Percentiles rank a stretch among this genome's conserved stretches.
Evolutionary conservation across 2,329 filamentous ascomycete species (phyloP).

Genomic region (Paracamarosporium sp.): DNA sequence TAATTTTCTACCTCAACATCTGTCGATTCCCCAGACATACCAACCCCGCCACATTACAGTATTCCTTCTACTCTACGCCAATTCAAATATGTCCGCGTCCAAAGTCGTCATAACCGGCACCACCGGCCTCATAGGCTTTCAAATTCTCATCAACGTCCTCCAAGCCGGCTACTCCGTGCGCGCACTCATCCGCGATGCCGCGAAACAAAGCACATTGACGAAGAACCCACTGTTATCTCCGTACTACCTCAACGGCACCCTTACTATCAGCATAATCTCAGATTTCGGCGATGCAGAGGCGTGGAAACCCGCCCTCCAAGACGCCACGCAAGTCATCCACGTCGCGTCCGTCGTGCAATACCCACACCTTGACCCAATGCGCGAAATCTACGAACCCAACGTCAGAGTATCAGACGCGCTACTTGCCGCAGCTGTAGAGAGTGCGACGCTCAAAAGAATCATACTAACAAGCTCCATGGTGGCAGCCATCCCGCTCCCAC

Average conservation of each 20-base stretch:
- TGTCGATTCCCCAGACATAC: no score
- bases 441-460: not conserved
- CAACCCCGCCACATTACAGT: no score
- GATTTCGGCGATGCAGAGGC: not conserved
- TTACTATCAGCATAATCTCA: not conserved
- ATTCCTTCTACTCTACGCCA: no score
- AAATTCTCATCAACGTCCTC: not conserved
- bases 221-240: not conserved
- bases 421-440: not conserved
- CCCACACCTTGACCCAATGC: not conserved
- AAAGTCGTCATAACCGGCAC: not conserved
- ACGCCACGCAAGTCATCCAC: conserved; percentile 1
- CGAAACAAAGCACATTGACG: not conserved
- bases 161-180: not conserved
- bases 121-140: not conserved
- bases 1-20: no score
- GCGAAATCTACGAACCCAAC: conserved; percentile 4
- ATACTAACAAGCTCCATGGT: not conserved
- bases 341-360: not conserved
- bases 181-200: not conserved
- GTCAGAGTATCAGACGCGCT: not conserved
- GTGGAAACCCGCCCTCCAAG: not conserved
- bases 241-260: not conserved
- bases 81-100: not conserved
- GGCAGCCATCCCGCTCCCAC: not conserved